A percentile compares a stretch with the other conserved stretches of the same genome.
Evolutionary conservation across 805 yeast species (phyloP).

Genomic region (Metschnikowia picachoensis): DNA sequence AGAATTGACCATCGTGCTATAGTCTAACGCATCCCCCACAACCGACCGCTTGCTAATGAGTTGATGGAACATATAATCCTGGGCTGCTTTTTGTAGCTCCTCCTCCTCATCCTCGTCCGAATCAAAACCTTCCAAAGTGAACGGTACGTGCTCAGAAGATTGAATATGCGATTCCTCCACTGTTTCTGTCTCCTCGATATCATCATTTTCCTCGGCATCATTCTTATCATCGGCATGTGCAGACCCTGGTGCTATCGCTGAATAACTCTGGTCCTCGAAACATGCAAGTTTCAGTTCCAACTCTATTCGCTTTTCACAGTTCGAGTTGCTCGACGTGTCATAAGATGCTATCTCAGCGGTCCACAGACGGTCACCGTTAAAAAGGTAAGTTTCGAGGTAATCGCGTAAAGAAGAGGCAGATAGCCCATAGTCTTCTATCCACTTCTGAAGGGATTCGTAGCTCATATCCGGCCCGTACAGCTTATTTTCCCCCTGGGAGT

Average conservation of each 20-base stretch:
- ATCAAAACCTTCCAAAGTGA: not conserved
- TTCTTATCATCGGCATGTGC: not conserved
- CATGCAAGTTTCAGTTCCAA: slow-evolving; percentile 3
- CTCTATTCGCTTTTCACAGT: not conserved
- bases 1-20: slow-evolving; percentile 17
- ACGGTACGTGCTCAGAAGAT: not conserved
- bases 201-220: not conserved
- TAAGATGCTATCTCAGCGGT: not conserved
- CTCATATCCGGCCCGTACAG: slow-evolving; percentile 4
- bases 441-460: slow-evolving; percentile 7
- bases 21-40: slow-evolving; percentile 9
- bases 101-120: not conserved
- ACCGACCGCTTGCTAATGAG: not conserved
- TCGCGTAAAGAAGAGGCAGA: slow-evolving; percentile 8
- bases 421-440: slow-evolving; percentile 9
- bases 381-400: slow-evolving; percentile 6
- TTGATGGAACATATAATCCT: too few relatives aligned
- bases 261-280: slow-evolving; percentile 3
- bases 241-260: not conserved
- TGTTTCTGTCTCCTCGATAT: not conserved
- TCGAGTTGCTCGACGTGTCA: not conserved
- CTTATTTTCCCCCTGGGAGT: not conserved
- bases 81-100: not conserved
- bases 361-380: slow-evolving; percentile 9
- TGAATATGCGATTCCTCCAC: not conserved